These are phyloP conservation scores for Diaporthe helianthi DNA, from an alignment of 2,329 filamentous ascomycete genomes.

Conservation along the genomic window DNA sequence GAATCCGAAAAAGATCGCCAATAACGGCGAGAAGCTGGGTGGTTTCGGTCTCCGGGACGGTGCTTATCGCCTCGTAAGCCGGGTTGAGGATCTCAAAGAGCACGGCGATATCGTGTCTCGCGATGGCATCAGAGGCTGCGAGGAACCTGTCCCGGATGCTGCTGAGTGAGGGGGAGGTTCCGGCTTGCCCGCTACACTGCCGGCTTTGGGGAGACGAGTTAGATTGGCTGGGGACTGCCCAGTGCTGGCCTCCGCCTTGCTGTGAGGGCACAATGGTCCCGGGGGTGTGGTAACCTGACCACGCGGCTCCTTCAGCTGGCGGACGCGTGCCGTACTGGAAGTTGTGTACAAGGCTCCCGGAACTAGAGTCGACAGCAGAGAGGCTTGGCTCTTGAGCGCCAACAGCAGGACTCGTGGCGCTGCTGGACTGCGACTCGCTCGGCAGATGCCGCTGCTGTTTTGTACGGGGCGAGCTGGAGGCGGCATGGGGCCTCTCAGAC, in stretches of 20 bases:
- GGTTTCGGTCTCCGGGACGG: not conserved
- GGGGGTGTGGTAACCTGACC: not conserved
- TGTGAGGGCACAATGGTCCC: not conserved
- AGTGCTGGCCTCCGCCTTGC: not conserved
- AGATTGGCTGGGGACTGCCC: not conserved
- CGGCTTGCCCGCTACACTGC: not conserved
- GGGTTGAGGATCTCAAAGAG: constrained; percentile 20
- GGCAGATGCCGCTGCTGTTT: not conserved
- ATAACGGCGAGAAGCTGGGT: not conserved
- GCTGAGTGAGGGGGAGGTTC: not conserved
- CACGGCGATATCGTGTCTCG: not conserved
- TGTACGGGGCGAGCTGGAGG: not conserved
- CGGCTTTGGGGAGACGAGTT: not conserved
- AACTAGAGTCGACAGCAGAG: not conserved
- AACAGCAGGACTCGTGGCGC: not conserved
- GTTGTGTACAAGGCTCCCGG: not conserved
- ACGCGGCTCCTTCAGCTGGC: not conserved
- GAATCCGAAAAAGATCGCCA: not conserved
- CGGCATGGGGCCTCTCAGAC: not conserved
- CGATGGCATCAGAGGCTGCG: not conserved
- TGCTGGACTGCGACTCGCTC: not conserved
- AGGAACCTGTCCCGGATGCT: constrained; percentile 7
- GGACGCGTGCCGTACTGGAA: not conserved
- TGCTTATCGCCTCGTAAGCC: constrained; percentile 8
- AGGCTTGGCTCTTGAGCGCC: not conserved